phyloP scores from a whole-genome alignment of 2,329 filamentous ascomycete species.

The Pseudogymnoascus sp. region DNA sequence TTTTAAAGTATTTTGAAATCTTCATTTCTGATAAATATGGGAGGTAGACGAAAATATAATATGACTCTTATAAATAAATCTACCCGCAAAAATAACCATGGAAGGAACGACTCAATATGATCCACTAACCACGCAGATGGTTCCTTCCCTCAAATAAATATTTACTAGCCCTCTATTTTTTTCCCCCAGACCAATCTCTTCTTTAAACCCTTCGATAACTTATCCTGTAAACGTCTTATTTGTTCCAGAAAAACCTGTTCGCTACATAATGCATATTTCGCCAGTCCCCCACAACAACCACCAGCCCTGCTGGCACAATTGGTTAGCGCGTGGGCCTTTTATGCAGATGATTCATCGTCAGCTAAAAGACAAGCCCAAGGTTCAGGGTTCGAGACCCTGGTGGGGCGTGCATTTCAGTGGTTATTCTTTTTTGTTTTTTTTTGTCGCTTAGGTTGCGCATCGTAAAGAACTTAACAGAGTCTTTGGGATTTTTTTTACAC shows the following conservation, averaged over 20 bases:
- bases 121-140: not conserved
- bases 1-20: not conserved
- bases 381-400: conserved; percentile 7
- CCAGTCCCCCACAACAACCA: not conserved
- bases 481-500: not conserved
- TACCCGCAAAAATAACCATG: not conserved
- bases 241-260: not conserved
- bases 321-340: conserved; percentile 8
- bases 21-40: not conserved
- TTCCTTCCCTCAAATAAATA: not conserved
- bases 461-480: not conserved
- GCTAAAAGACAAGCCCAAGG: conserved; percentile 6
- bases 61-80: not conserved
- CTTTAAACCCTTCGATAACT: no score
- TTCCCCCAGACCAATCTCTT: not conserved
- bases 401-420: not conserved
- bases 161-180: not conserved
- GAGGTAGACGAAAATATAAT: not conserved
- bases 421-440: not conserved
- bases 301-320: conserved; percentile 7
- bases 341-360: not conserved
- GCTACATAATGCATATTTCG: not conserved
- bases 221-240: no score
- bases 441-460: not conserved
- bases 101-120: not conserved